Percentiles rank a stretch among this genome's conserved stretches.
Conservation (phyloP, 495 filamentous ascomycete genomes). For the Bacidia rubella region DNA sequence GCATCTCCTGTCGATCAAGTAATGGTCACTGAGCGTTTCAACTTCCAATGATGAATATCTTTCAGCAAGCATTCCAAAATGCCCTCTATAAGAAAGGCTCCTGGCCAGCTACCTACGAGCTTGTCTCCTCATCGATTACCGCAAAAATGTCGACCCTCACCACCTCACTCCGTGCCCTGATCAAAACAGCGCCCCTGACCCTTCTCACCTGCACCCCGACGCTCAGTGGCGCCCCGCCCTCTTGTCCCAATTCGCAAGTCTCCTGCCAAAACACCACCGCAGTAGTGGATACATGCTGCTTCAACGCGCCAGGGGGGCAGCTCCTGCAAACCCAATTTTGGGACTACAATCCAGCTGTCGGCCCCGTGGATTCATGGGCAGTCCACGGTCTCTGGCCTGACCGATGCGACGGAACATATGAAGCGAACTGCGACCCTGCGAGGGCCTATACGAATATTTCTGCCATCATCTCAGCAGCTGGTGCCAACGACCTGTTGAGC, state of each 20-base stretch:
- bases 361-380: constrained; percentile 68
- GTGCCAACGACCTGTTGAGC: constrained; percentile 45
- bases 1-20: background rate
- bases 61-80: background rate
- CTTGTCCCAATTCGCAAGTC: constrained; percentile 38
- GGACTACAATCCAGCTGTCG: constrained; percentile 58
- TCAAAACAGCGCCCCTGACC: background rate
- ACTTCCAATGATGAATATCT: background rate
- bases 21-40: background rate
- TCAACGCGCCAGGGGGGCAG: constrained; percentile 67
- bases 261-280: constrained; percentile 45
- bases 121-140: background rate
- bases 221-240: constrained; percentile 13
- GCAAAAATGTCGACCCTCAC: background rate
- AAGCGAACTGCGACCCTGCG: constrained; percentile 54
- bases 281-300: constrained; percentile 60
- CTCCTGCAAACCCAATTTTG: constrained; percentile 80
- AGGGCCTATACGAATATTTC: constrained; percentile 62
- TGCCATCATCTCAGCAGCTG: constrained; percentile 46
- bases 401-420: constrained; percentile 69
- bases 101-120: background rate
- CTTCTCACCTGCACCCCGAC: constrained; percentile 9
- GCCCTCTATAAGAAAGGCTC: background rate
- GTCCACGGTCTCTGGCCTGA: constrained; percentile 90
- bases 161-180: background rate